phyloP scores from a whole-genome alignment of 129 eudicot species.

The Solidago caesia region DNA sequence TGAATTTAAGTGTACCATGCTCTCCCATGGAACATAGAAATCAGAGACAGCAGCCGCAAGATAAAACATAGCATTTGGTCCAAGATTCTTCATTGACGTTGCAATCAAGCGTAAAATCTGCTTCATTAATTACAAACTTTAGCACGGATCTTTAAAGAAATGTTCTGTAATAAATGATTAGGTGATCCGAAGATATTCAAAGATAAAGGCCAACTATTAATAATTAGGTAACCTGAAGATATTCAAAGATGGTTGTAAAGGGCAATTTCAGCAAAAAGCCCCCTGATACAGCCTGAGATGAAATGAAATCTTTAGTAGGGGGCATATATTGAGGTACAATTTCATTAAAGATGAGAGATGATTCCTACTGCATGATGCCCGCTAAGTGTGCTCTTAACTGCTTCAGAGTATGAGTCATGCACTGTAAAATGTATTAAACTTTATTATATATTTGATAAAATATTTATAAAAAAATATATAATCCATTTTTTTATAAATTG shows the following conservation, averaged over 20 bases:
- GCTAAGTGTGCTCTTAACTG: constrained; percentile 55
- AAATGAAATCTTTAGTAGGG: constrained; percentile 11
- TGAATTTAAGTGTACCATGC: constrained; percentile 61
- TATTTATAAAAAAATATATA: not conserved
- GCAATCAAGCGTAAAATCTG: constrained; percentile 79
- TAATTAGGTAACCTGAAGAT: constrained; percentile 68
- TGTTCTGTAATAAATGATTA: not conserved
- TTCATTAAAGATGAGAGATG: not conserved
- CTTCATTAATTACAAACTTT: constrained; percentile 11
- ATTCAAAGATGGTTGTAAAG: constrained; percentile 90
- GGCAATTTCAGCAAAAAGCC: constrained; percentile 77
- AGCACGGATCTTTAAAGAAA: not conserved
- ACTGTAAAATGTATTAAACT: constrained; percentile 44
- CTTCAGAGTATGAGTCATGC: constrained; percentile 49
- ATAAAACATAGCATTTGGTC: constrained; percentile 82
- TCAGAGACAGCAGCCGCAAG: constrained; percentile 99
- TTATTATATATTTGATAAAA: not conserved
- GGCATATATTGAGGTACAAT: not conserved
- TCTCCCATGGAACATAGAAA: constrained; percentile 98
- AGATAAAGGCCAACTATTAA: not conserved
- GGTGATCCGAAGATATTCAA: too few relatives aligned
- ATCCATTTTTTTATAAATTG: not conserved
- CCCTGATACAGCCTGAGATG: constrained; percentile 64
- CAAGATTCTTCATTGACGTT: constrained; percentile 60
- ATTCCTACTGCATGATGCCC: constrained; percentile 59